Evolutionary conservation across 305 asterid genomes (phyloP), one percentile per base, ranked within the genome.

Genomic region (Plantago rigida): DNA sequence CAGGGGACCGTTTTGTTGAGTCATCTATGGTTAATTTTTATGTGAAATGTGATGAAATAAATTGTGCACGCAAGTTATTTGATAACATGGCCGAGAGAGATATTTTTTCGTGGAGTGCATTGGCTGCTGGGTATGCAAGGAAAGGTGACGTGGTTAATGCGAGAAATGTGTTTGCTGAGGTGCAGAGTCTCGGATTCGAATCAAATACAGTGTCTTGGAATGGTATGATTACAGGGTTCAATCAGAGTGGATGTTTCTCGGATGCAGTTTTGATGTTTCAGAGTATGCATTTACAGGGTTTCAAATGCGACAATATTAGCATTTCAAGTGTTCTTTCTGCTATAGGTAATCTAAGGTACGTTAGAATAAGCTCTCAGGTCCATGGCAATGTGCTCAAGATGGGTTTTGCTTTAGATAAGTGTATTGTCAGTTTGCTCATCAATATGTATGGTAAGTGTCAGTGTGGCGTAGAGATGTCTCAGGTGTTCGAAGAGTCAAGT

Each of bases 201-300:
- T 92, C 89, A 12, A 90, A 91, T 80, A 34, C 47, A 4, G 84
- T 91, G 46, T 82, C 95, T 1, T 84, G 95, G 96, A 91, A 85
- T 51, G 97, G 97, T 36, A 74, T 91, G 81, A 91, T 91, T 75
- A 81, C 92, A 12, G 97, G 97, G 13, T 85, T 91, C 77, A 87
- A 87, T 73, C 95, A 81, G 71, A 87, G 96, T 29, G 87, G 88
- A 41, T 67, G 75, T 71, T 79, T 73, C 68, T 41, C n/a, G 56
- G 88, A 87, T n/a, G 94, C 96, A 4, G 73, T 79, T 63, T 56
- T 62, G n/a, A 69, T 75, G 81, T 85, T 87, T 64, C 74, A 60
- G 71, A 69, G 74, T 69, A 85, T 91, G 96, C 88, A 84, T 73
- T 69, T 15, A 7, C 70, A 39, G 14, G 90, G 89, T 41, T 79